Base-by-base conservation (phyloP, 768 basidiomycete genomes). In the Podaxis sp. region DNA sequence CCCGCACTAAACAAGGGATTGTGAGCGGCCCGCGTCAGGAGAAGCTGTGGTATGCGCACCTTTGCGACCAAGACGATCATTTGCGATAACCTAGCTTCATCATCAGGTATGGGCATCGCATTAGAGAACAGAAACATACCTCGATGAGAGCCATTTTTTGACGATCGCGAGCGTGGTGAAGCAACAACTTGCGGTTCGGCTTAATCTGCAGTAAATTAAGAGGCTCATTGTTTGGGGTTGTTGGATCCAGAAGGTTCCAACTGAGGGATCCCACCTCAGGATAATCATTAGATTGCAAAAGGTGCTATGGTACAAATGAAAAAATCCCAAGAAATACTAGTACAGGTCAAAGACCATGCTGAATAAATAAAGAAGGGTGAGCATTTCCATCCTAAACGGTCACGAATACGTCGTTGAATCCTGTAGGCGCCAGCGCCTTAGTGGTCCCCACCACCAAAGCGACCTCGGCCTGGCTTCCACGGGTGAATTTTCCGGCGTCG, bases 31-130 rank as follows among this genome's bases (percentile, higher is more conserved):
- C 52, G 49, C 12, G 49, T 13, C 22, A 57, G 15, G 26, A 52
- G 6, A 59, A 11, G 17, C 61, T 30, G 42, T 26, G 46, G 39
- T 46, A 48, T 44, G 54, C 69, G 40, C 39, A 93, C 95, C 94
- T 89, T 96, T 96, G 65, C 92, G 87, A 60, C 96, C 95, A 53
- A 96, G 82, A 73, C 95, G 92, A 81, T 96, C 94, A 78, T 98
- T 98, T 7, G 95, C 95, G 70, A 96, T 96, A 66, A 97, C 85
- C 88, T 97, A 69, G 66, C 9, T 55, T 54, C 8, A 40, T 28
- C 40, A 48, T 30, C 28, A 52, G 59, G 62, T 44, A 48, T 62
- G 17, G 58, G 28, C n/a, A 44, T 19, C 7, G 24, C 1, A 17
- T 67, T 15, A 60, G 59, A 46, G 30, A 17, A 39, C 15, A 52